Evolutionary conservation across 2,329 filamentous ascomycete genomes (phyloP), one percentile per base, ranked within the genome.

Genomic region (Verticillium klebahnii): DNA sequence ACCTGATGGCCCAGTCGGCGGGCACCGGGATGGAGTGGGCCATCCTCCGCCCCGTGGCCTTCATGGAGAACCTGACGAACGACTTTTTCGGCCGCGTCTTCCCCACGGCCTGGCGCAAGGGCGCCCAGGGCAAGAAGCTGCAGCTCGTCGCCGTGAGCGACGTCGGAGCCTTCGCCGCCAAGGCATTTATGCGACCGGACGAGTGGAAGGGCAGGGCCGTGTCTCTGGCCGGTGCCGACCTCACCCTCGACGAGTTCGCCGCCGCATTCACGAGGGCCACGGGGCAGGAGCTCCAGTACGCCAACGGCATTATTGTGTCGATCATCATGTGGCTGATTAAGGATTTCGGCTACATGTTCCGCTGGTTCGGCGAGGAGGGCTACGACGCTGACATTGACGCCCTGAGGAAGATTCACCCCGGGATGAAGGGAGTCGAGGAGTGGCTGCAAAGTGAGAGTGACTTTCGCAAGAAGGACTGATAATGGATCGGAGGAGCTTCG

Each of bases 371-470:
- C 25, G 66, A 70, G 14, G 71, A 73, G 17, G 75, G 75, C 2
- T 78, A 74, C 29, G 71, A 64, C 1, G 77, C 70, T 1, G 69
- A 78, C 55, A 69, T 78, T 7, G 19, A 63, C 31, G 64, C 67
- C 5, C 32, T 73, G 60, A 69, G 58, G 61, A 67, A 66, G 62
- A 61, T 69, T 2, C 63, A 74, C 50, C 71, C 72, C 1, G 70
- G 57, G 8, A 54, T 75, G 2, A 67, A 67, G 65, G 66, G 67
- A 31, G 69, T 73, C 15, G 63, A 63, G n/a, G 66, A 62, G 6
- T 75, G 71, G 69, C 57, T 69, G 57, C 77, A 92, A 66, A 85
- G 86, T 75, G 80, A 84, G 69, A 87, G 89, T 68, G 84, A 85
- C 60, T 90, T 90, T 50, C 63, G 59, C 19, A 66, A 68, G 61